phyloP scores from a whole-genome alignment of 306 rosid species.

The Betula pendula region DNA sequence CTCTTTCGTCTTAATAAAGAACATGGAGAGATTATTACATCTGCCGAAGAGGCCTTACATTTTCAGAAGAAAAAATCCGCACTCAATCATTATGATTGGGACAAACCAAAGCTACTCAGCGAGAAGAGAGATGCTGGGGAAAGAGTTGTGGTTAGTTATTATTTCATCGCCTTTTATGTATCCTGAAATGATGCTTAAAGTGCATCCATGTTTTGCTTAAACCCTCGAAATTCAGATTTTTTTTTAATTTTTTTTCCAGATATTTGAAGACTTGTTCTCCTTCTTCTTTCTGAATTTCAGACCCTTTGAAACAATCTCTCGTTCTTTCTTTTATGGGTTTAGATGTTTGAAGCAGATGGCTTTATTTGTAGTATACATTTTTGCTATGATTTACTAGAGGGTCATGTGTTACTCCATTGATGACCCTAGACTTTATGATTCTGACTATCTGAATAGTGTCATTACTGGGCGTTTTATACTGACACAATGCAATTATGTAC shows the following conservation, averaged over 20 bases:
- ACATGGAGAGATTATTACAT: conserved; percentile 69
- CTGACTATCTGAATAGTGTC: too few relatives aligned
- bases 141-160: conserved; percentile 79
- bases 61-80: conserved; percentile 77
- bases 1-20: conserved; percentile 72
- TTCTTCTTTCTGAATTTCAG: conserved; percentile 7
- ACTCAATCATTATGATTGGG: conserved; percentile 73
- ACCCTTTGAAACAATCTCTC: background rate
- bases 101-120: conserved; percentile 50
- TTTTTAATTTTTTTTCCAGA: too few relatives aligned
- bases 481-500: too few relatives aligned
- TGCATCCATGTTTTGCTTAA: background rate
- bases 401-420: background rate
- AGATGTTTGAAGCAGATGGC: conserved; percentile 7
- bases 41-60: conserved; percentile 91
- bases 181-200: background rate
- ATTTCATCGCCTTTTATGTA: conserved; percentile 8
- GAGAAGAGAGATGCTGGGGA: conserved; percentile 83
- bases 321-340: background rate
- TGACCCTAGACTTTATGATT: background rate
- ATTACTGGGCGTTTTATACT: too few relatives aligned
- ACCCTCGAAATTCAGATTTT: background rate
- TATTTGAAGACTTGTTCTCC: conserved; percentile 1
- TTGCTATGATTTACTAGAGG: background rate
- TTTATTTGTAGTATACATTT: background rate